Conservation (phyloP, 495 filamentous ascomycete genomes). For the Penicillium goetzii region DNA sequence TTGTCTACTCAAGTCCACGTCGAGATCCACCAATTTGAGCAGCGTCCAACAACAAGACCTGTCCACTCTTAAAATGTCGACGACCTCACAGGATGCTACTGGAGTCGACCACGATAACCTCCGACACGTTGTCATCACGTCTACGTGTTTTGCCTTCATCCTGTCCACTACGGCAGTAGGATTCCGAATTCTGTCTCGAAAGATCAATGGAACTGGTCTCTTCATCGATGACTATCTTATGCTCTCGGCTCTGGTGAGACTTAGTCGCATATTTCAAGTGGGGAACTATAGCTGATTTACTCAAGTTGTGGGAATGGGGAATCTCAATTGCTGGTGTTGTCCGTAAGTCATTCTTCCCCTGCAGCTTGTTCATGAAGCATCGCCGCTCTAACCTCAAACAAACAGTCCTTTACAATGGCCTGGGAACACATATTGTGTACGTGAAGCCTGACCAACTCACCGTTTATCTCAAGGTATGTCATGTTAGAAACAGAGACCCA, state of each 20-base stretch:
- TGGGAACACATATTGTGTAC: slow-evolving; percentile 28
- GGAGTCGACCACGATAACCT: slow-evolving; percentile 29
- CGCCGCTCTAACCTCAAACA: neutral
- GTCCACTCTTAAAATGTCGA: slow-evolving; percentile 16
- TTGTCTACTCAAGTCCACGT: neutral
- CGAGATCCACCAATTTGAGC: no score
- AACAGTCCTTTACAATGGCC: slow-evolving; percentile 30
- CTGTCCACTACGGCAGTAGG: slow-evolving; percentile 29
- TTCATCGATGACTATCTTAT: slow-evolving; percentile 30
- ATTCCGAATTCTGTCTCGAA: slow-evolving; percentile 31
- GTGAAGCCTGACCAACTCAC: slow-evolving; percentile 23
- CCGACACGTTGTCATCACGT: slow-evolving; percentile 33
- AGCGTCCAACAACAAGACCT: neutral
- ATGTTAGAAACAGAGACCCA: neutral
- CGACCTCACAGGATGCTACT: slow-evolving; percentile 8
- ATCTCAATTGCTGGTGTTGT: slow-evolving; percentile 31
- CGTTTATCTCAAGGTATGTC: slow-evolving; percentile 25
- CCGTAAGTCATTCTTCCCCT: slow-evolving; percentile 13
- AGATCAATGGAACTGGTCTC: slow-evolving; percentile 27
- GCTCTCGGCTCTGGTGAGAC: slow-evolving; percentile 24
- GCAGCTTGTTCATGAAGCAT: neutral
- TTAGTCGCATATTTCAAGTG: neutral
- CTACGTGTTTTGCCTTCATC: slow-evolving; percentile 33
- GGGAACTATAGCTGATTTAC: neutral
- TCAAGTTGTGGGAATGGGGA: slow-evolving; percentile 27